Conservation (phyloP, 106 monocot genomes). For the Phalaenopsis equestris region DNA sequence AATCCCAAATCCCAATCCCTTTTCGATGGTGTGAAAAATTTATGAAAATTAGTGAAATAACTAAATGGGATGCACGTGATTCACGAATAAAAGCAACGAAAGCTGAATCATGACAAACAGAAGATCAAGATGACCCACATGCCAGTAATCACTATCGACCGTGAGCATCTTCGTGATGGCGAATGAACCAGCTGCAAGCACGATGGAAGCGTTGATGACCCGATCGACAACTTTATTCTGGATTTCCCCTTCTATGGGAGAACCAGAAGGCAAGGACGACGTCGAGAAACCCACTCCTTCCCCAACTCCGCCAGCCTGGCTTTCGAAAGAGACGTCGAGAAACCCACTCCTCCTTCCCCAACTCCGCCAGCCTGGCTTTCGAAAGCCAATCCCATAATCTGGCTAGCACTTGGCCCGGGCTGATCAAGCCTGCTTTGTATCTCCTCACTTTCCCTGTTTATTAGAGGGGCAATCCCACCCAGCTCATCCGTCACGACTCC, state of each 20-base stretch:
- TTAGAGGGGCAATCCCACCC: conserved; percentile 1
- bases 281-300: conserved; percentile 8
- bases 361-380: conserved; percentile 22
- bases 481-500: conserved; percentile 28
- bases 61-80: neutral
- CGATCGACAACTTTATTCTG: conserved; percentile 37
- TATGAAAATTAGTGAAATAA: neutral
- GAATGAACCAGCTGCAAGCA: conserved; percentile 75
- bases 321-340: conserved; percentile 8
- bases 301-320: conserved; percentile 16
- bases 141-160: conserved; percentile 89
- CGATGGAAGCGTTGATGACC: conserved; percentile 72
- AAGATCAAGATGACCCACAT: conserved; percentile 33
- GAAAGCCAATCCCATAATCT: conserved; percentile 37
- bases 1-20: too few species aligned
- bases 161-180: conserved; percentile 86
- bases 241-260: conserved; percentile 14
- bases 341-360: conserved; percentile 10
- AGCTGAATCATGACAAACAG: neutral
- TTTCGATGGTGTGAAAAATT: neutral
- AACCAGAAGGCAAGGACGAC: conserved; percentile 3
- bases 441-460: conserved; percentile 4
- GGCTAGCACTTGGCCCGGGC: conserved; percentile 1
- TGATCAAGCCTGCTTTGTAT: neutral
- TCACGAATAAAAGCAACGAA: neutral